Percentiles rank a stretch among this genome's conserved stretches.
phyloP scores from a whole-genome alignment of 2,329 filamentous ascomycete genomes.

The Aspergillus quadrilineatus region DNA sequence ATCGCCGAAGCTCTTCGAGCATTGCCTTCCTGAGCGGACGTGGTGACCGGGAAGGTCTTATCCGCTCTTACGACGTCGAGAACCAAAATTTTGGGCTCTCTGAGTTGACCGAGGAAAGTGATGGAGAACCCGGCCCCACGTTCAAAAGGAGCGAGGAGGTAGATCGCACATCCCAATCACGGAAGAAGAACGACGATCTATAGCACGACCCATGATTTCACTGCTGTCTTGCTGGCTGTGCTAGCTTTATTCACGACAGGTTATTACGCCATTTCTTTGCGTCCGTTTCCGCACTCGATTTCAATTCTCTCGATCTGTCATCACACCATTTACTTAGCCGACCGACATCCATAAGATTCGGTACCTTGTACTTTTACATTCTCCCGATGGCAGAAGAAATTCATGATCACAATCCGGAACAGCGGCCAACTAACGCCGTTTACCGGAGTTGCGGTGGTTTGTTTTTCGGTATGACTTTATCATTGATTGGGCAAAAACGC shows the following conservation, averaged over 20 bases:
- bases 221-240: conserved; percentile 9
- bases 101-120: conserved; percentile 75
- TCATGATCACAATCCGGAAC: conserved; percentile 14
- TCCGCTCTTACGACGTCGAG: conserved; percentile 87
- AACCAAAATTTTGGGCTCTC: conserved; percentile 72
- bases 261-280: conserved; percentile 25
- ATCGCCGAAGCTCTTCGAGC: conserved; percentile 62
- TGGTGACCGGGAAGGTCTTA: conserved; percentile 75
- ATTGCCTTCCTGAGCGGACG: conserved; percentile 56
- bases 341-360: conserved; percentile 10
- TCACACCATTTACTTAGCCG: background rate
- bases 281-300: conserved; percentile 8
- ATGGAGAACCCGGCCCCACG: conserved; percentile 49
- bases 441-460: conserved; percentile 15
- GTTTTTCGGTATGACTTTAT: conserved; percentile 12
- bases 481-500: conserved; percentile 16
- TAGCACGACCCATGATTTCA: conserved; percentile 22
- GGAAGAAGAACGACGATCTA: conserved; percentile 35
- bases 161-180: conserved; percentile 26
- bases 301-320: background rate
- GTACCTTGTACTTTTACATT: conserved; percentile 28
- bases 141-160: conserved; percentile 29
- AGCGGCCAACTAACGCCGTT: conserved; percentile 2
- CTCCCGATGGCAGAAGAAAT: conserved; percentile 15
- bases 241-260: conserved; percentile 25